These are phyloP conservation scores for Zygoascus sp. DNA, from an alignment of 1,139 yeast genomes.

Conservation along the genomic window DNA sequence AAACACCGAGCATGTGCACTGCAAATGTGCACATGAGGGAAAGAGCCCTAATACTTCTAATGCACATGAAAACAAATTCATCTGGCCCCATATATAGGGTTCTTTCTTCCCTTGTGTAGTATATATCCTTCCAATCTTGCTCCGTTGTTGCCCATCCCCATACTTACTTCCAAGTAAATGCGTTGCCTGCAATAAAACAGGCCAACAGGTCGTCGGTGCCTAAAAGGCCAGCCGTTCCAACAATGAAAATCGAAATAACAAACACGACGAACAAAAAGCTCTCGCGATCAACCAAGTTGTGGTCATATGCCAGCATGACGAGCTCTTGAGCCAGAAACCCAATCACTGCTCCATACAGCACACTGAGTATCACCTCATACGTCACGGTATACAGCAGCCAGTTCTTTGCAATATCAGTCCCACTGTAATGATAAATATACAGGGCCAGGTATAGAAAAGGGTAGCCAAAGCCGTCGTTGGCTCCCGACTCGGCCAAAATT, in stretches of 20 bases:
- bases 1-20: neutral
- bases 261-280: slow-evolving; percentile 68
- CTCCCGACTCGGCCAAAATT: slow-evolving; percentile 40
- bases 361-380: slow-evolving; percentile 37
- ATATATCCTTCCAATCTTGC: too few species aligned
- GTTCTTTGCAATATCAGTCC: slow-evolving; percentile 32
- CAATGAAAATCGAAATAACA: slow-evolving; percentile 66
- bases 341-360: slow-evolving; percentile 34
- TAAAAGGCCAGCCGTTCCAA: slow-evolving; percentile 41
- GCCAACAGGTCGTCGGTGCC: slow-evolving; percentile 41
- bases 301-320: slow-evolving; percentile 27
- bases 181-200: slow-evolving; percentile 36
- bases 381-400: slow-evolving; percentile 37
- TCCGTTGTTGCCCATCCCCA: neutral
- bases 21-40: neutral
- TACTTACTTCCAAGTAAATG: slow-evolving; percentile 29
- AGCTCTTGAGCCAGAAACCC: slow-evolving; percentile 33
- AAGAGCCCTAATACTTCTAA: neutral
- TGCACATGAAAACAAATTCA: too few species aligned
- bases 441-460: slow-evolving; percentile 39
- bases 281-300: slow-evolving; percentile 42
- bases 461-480: slow-evolving; percentile 42
- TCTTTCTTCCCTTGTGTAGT: too few species aligned
- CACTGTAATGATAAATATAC: slow-evolving; percentile 30
- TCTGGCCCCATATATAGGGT: too few species aligned